Evolutionary conservation across 768 basidiomycete genomes (phyloP), one percentile per base, ranked within the genome.

Genomic region (Lanmaoa pseudosensibilis): DNA sequence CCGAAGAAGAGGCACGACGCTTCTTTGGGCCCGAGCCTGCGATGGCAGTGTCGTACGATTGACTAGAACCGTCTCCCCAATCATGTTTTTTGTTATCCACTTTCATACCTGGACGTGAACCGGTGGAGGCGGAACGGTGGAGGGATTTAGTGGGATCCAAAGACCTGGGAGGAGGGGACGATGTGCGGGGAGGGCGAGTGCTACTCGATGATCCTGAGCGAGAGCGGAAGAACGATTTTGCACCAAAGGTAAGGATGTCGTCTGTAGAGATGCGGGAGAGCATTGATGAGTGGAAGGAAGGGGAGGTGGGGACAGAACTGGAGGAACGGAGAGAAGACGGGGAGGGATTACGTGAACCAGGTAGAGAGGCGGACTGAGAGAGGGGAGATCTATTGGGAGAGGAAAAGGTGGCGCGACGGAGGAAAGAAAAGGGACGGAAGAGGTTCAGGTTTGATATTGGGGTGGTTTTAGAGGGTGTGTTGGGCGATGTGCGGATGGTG

Each of bases 191-290:
- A 36, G 44, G 27, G 8, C 38, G 55, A 27, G 52, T 4, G 11
- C 46, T 46, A 4, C 38, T 50, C 0, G 56, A 4, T 11, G 68
- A 69, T 3, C 58, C 62, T 8, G 68, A 60, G 36, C 64, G 68
- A 6, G 57, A 0, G 45, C 72, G 66, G 58, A 74, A 70, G 48
- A 77, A 56, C 4, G 68, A 63, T 44, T 60, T 71, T 32, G 68
- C 52, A 19, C 71, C 65, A 18, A 71, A 55, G 10, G 71, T 61
- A 21, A 73, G 56, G 16, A 73, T 50, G 37, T 75, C 70, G 36
- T 75, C 75, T 21, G 63, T 54, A 11, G 66, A 63, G n/a, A 70
- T 53, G 19, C 60, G 66, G 19, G 52, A 40, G 21, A 62, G 58
- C 21, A 47, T 64, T 39, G 45, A 5, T 8, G 59, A 39, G 2